Evolutionary conservation across 139 green algal species (phyloP), one percentile per base, ranked within the genome.

Genomic region (Chlamydomonas sp.): DNA sequence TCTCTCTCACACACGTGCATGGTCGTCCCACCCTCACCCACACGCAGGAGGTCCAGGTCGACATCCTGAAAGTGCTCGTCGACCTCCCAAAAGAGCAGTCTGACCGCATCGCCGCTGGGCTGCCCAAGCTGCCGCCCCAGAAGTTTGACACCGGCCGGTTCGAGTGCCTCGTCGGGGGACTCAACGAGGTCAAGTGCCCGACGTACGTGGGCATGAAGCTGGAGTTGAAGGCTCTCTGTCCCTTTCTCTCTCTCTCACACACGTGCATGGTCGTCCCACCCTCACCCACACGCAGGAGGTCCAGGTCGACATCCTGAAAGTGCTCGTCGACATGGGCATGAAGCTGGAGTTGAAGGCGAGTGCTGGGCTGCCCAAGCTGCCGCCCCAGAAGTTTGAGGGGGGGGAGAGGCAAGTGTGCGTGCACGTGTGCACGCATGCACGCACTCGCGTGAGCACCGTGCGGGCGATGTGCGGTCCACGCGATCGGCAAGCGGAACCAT

Each of bases 1-100:
- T 3, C 30, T 37, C n/a, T n/a, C n/a, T n/a, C n/a, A n/a, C n/a
- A n/a, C n/a, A n/a, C n/a, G n/a, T n/a, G n/a, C n/a, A n/a, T n/a
- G n/a, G n/a, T n/a, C n/a, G n/a, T n/a, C n/a, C n/a, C n/a, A n/a
- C n/a, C n/a, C n/a, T n/a, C n/a, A n/a, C n/a, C n/a, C n/a, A n/a
- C n/a, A n/a, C n/a, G n/a, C n/a, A n/a, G n/a, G n/a, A n/a, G n/a
- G n/a, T 33, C 3, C 63, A 80, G 69, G 74, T 76, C 33, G 74
- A 80, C 63, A 80, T 80, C 29, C 69, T 80, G 38, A 76, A 76
- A 36, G 74, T 80, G 5, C 33, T 73, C 2, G 69, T 80, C 8
- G 74, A 80, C 63, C 39, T 73, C 16, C 74, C 74, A n/a, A 63
- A 66, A 3, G 62, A 50, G 35, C 60, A 65, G 22, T 13, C n/a